These are phyloP conservation scores for Yarrowia porcina DNA, from an alignment of 805 yeast species.

Conservation along the genomic window DNA sequence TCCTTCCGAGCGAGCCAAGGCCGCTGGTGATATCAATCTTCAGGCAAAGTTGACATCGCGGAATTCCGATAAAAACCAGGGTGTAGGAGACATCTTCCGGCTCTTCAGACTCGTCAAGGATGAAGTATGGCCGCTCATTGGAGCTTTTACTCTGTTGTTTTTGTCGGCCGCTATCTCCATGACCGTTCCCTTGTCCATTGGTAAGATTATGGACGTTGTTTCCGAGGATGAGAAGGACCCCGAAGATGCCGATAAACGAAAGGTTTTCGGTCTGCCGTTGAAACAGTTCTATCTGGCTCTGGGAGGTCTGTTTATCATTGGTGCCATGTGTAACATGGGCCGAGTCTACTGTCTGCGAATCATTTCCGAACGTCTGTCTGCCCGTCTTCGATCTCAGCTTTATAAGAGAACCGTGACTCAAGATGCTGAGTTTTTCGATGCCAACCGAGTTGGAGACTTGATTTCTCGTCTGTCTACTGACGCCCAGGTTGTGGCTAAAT, in stretches of 20 bases:
- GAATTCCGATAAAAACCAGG: conserved; percentile 28
- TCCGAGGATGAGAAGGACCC: conserved; percentile 35
- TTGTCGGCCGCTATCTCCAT: conserved; percentile 78
- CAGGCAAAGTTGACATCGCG: conserved; percentile 35
- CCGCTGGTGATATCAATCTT: conserved; percentile 37
- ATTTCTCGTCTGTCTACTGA: conserved; percentile 86
- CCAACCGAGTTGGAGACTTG: conserved; percentile 86
- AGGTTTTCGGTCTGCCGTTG: conserved; percentile 59
- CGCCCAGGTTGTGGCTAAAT: conserved; percentile 79
- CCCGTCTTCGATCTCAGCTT: conserved; percentile 73
- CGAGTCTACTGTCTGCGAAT: conserved; percentile 70
- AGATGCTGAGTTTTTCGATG: conserved; percentile 86
- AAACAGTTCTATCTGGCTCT: conserved; percentile 61
- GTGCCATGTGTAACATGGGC: conserved; percentile 77
- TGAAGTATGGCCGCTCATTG: conserved; percentile 50
- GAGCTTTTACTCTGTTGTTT: conserved; percentile 56
- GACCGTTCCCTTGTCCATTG: conserved; percentile 78
- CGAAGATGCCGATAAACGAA: conserved; percentile 32
- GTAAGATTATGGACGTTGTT: conserved; percentile 77
- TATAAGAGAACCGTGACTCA: conserved; percentile 75
- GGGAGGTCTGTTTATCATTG: conserved; percentile 61
- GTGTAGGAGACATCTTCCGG: conserved; percentile 43
- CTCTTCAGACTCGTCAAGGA: conserved; percentile 55
- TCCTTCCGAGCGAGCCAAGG: conserved; percentile 35
- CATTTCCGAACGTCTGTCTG: conserved; percentile 84